Evolutionary conservation across 192 early-diverging fungal genomes (phyloP).

Genomic region (Lunasporangiospora selenospora): DNA sequence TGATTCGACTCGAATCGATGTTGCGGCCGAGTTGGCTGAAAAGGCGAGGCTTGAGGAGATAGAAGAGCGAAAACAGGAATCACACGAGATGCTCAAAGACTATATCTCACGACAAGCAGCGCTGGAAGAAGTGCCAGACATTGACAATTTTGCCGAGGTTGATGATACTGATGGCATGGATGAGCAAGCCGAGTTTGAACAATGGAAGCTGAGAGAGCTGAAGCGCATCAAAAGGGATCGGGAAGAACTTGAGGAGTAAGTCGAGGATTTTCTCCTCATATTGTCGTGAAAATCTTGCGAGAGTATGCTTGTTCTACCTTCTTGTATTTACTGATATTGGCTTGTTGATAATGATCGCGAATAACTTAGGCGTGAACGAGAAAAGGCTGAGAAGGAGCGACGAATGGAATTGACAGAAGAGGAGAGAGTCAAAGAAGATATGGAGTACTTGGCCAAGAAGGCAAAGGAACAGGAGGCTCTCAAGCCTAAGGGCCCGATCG

Average conservation of each 20-base stretch:
- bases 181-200: conserved; percentile 86
- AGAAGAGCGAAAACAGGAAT: conserved; percentile 75
- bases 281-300: neutral
- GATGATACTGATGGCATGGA: conserved; percentile 95
- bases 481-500: conserved; percentile 65
- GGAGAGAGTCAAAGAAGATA: conserved; percentile 75
- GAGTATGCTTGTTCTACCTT: neutral
- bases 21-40: conserved; percentile 68
- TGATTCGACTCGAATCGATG: conserved; percentile 59
- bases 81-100: conserved; percentile 78
- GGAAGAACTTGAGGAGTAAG: conserved; percentile 72
- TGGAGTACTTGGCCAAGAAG: conserved; percentile 54
- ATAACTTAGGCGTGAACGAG: conserved; percentile 71
- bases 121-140: conserved; percentile 54
- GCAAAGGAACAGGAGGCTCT: conserved; percentile 61
- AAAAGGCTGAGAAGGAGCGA: conserved; percentile 81
- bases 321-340: neutral
- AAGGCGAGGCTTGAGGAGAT: conserved; percentile 49
- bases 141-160: conserved; percentile 55
- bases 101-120: conserved; percentile 66
- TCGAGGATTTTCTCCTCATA: conserved; percentile 1
- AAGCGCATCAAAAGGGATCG: conserved; percentile 88
- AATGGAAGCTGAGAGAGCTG: conserved; percentile 93
- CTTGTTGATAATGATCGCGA: neutral
- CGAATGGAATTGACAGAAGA: conserved; percentile 85